Evolutionary conservation across 495 filamentous ascomycete genomes (phyloP).

Genomic region (Thermothielavioides terrestris): DNA sequence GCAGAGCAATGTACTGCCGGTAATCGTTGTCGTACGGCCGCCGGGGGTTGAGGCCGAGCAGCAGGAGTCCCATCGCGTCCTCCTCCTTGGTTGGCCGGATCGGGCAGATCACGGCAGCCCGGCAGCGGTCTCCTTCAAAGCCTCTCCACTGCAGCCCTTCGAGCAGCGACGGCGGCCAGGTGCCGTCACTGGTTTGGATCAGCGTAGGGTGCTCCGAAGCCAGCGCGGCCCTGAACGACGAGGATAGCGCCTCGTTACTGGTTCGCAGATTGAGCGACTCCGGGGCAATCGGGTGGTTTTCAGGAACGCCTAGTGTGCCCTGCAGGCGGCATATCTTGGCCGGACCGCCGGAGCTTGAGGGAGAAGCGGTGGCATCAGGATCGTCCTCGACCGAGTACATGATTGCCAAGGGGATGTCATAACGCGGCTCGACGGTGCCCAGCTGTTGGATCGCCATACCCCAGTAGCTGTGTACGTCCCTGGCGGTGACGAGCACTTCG

Average conservation of each 20-base stretch:
- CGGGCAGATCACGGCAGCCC: conserved; percentile 50
- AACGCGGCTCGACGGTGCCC: conserved; percentile 22
- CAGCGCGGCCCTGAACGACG: conserved; percentile 49
- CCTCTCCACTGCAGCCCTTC: conserved; percentile 51
- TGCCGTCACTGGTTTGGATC: conserved; percentile 46
- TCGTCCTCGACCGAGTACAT: conserved; percentile 46
- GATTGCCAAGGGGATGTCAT: conserved; percentile 51
- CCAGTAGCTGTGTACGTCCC: conserved; percentile 31
- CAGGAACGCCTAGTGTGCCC: conserved; percentile 51
- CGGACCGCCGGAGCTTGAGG: conserved; percentile 28
- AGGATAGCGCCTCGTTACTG: conserved; percentile 42
- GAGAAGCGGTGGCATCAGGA: conserved; percentile 32
- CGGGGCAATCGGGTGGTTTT: conserved; percentile 43
- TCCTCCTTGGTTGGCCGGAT: conserved; percentile 52
- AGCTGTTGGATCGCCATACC: conserved; percentile 23
- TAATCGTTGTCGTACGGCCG: conserved; percentile 63
- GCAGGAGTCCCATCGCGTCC: conserved; percentile 46
- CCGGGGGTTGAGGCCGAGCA: conserved; percentile 55
- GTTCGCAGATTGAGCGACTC: conserved; percentile 43
- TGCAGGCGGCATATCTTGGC: conserved; percentile 45
- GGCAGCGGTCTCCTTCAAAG: conserved; percentile 47
- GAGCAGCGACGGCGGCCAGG: conserved; percentile 42
- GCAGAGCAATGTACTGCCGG: conserved; percentile 50
- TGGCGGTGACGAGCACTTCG: conserved; percentile 24
- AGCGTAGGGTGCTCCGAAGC: conserved; percentile 45